phyloP scores from a whole-genome alignment of 2,329 filamentous ascomycete species.

The Venturia oleaginea region DNA sequence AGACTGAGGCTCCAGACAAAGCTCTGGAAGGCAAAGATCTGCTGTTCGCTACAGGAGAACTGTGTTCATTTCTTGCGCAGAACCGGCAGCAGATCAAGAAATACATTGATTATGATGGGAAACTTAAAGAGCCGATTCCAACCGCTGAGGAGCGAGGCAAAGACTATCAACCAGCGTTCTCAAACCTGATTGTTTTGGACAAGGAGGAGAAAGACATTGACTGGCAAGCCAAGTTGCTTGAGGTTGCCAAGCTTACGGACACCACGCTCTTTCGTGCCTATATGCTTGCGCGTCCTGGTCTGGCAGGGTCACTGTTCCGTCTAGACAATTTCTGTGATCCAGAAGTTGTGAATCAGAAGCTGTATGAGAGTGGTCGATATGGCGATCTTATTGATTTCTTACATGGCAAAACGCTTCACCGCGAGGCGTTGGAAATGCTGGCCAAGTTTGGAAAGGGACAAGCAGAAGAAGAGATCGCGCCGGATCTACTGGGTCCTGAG shows the following conservation, averaged over 20 bases:
- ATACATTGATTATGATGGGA: constrained; percentile 51
- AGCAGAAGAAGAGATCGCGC: constrained; percentile 37
- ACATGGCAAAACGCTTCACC: constrained; percentile 87
- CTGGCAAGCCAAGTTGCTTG: constrained; percentile 61
- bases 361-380: constrained; percentile 81
- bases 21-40: constrained; percentile 69
- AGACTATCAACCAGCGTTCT: constrained; percentile 33
- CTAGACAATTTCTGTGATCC: constrained; percentile 97
- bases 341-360: constrained; percentile 83
- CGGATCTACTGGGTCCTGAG: constrained; percentile 66
- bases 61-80: constrained; percentile 82
- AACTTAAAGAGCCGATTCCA: constrained; percentile 47
- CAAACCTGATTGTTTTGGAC: constrained; percentile 31
- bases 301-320: constrained; percentile 84
- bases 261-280: constrained; percentile 91
- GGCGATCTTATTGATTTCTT: constrained; percentile 96
- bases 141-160: constrained; percentile 32
- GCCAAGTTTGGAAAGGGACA: constrained; percentile 63
- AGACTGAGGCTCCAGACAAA: constrained; percentile 43
- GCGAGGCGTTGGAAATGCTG: constrained; percentile 73
- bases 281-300: constrained; percentile 80
- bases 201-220: constrained; percentile 37
- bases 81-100: constrained; percentile 59
- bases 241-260: constrained; percentile 77
- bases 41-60: constrained; percentile 67